Evolutionary conservation across 2,329 filamentous ascomycete species (phyloP).

Genomic region (Fusarium drepaniforme): DNA sequence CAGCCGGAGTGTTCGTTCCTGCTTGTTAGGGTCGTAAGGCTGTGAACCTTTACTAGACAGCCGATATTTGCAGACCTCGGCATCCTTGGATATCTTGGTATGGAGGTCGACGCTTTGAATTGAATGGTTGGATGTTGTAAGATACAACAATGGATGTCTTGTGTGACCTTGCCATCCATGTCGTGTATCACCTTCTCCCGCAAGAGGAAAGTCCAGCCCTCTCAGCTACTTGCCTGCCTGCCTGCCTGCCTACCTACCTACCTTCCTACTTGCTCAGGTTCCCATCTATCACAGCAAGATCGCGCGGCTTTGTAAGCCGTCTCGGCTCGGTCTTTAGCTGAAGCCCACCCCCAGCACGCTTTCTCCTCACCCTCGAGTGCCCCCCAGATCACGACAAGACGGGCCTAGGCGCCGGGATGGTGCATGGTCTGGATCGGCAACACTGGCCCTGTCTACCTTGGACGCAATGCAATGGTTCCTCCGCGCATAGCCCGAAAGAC

Average conservation of each 20-base stretch:
- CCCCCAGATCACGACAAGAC: slow-evolving; percentile 6
- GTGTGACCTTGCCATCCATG: not conserved
- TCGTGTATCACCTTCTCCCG: slow-evolving; percentile 4
- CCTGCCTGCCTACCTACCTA: not conserved
- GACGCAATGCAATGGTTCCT: slow-evolving; percentile 15
- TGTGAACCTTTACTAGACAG: slow-evolving; percentile 9
- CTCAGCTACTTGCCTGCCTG: not conserved
- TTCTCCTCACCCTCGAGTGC: not conserved
- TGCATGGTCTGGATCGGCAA: slow-evolving; percentile 3
- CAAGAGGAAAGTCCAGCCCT: slow-evolving; percentile 21
- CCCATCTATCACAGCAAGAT: not conserved
- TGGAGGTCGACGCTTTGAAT: not conserved
- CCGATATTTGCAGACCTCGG: not conserved
- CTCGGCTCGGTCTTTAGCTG: slow-evolving; percentile 7
- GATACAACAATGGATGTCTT: not conserved
- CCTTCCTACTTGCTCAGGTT: not conserved
- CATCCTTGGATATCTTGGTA: slow-evolving; percentile 7
- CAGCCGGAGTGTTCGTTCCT: slow-evolving; percentile 24
- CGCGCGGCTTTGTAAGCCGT: slow-evolving; percentile 7
- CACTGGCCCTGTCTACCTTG: not conserved
- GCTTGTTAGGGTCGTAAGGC: not conserved
- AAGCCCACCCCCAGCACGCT: slow-evolving; percentile 7
- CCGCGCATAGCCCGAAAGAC: slow-evolving; percentile 4
- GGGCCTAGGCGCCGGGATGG: slow-evolving; percentile 9
- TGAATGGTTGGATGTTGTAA: not conserved